Evolutionary conservation across 176 grass and related monocot species (phyloP).

Genomic region (Secale cereale): DNA sequence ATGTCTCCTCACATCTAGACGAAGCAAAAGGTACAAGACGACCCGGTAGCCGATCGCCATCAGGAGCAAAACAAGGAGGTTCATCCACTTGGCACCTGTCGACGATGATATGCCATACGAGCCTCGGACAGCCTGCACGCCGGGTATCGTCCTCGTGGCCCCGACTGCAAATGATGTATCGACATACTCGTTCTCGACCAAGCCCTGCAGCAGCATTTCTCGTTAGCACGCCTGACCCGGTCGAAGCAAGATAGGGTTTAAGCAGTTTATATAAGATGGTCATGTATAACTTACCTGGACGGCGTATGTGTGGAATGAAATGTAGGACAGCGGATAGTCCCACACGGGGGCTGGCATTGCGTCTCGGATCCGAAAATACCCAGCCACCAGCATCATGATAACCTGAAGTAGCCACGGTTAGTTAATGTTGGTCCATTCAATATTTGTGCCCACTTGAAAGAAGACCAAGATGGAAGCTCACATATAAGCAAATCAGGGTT

Average conservation of each 20-base stretch:
- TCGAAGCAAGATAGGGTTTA: not conserved
- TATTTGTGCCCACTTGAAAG: not conserved
- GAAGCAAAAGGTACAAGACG: constrained; percentile 60
- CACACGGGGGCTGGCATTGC: constrained; percentile 58
- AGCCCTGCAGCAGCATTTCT: constrained; percentile 44
- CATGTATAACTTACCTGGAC: constrained; percentile 45
- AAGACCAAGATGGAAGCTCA: constrained; percentile 28
- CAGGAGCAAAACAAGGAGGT: constrained; percentile 66
- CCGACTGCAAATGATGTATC: constrained; percentile 86
- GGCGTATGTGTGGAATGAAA: constrained; percentile 72
- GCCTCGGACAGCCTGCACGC: constrained; percentile 74
- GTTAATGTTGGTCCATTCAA: not conserved
- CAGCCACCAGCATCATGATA: constrained; percentile 90
- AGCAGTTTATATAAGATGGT: not conserved
- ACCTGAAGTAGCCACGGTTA: constrained; percentile 31
- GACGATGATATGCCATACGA: constrained; percentile 80
- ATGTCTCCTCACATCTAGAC: constrained; percentile 47
- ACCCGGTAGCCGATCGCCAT: constrained; percentile 73
- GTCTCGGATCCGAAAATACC: constrained; percentile 71
- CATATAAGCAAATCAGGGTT: constrained; percentile 72
- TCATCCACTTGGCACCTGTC: constrained; percentile 57
- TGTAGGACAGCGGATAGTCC: constrained; percentile 74
- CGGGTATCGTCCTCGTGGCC: constrained; percentile 73
- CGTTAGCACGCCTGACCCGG: not conserved
- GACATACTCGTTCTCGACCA: constrained; percentile 90